phyloP scores from a whole-genome alignment of 2,329 filamentous ascomycete species.

The Phaeosphaeria sp. region DNA sequence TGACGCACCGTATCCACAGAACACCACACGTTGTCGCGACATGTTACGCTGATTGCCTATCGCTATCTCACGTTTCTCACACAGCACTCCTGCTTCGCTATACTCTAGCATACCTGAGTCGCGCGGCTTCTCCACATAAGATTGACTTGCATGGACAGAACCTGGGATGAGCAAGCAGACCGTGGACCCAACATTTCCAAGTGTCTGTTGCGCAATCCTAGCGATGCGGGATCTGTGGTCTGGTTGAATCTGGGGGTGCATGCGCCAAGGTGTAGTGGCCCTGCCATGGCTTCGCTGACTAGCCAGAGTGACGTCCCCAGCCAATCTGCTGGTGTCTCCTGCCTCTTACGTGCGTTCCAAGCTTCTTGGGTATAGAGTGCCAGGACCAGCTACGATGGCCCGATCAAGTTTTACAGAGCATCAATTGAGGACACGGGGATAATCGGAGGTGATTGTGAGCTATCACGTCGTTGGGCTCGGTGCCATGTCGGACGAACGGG shows the following conservation, averaged over 20 bases:
- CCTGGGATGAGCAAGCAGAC: not conserved
- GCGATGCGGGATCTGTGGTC: not conserved
- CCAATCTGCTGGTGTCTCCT: not conserved
- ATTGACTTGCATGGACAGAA: not conserved
- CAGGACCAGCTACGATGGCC: not conserved
- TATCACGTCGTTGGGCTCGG: conserved; percentile 7
- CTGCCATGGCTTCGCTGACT: not conserved
- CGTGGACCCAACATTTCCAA: conserved; percentile 11
- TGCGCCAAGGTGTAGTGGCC: conserved; percentile 6
- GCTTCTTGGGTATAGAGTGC: not conserved
- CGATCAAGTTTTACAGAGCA: conserved; percentile 1
- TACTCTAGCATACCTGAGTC: not conserved
- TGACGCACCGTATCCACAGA: not conserved
- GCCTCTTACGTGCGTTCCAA: not conserved
- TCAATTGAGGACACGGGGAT: not conserved
- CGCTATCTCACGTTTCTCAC: not conserved
- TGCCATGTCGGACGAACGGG: conserved; percentile 11
- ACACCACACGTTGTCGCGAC: conserved; percentile 5
- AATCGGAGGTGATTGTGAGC: not conserved
- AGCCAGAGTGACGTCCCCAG: not conserved
- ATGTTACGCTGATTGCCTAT: not conserved
- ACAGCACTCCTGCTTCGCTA: not conserved
- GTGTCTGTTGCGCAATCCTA: conserved; percentile 7
- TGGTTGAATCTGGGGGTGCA: not conserved
- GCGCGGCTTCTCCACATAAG: not conserved